Base-by-base conservation (phyloP, 225 moss, liverwort and hornwort genomes). In the Physcomitrium patens region DNA sequence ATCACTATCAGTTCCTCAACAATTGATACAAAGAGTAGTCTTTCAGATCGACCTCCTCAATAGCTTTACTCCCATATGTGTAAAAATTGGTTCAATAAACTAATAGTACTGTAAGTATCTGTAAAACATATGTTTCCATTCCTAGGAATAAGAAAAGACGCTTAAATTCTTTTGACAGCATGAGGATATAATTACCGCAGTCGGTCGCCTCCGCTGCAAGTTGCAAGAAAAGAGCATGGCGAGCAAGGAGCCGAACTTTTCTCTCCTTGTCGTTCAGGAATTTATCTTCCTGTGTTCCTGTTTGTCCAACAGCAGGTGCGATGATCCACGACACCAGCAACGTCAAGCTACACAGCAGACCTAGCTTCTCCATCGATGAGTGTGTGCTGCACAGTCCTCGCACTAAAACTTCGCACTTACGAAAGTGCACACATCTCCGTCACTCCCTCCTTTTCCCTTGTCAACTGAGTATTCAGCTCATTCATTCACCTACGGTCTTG, bases 181-280 rank as follows among this genome's bases (percentile, higher is more conserved):
- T 48, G 48, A 61, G 41, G 31, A 43, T 37, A 28, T 17, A 11
- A 12, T 67, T 73, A 86, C 86, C 86, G 73, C 86, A 86, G 78
- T 86, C 86, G 60, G 75, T 81, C 6, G 80, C 80, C 68, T 86
- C 83, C 26, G 86, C 86, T 13, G 80, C 83, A 26, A 83, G 75
- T 46, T 86, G 83, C 22, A 86, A 78, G 69, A 86, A 86, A 23
- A 83, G 80, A 16, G 86, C 86, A 68, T 86, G 86, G 46, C 78
- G 77, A 56, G 80, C 83, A 27, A 86, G 86, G 72, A 86, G 83
- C 65, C 41, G 12, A 13, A 86, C 86, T 83, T 81, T 83, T 2
- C 22, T 72, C 60, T 86, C 83, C 78, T 83, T 86, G 65, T 86
- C 86, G 45, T 75, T 52, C 43, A 86, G 64, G 53, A 86, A 83